Conservation (phyloP, 1,284 basidiomycete species). For the Ceratobasidium sp. region DNA sequence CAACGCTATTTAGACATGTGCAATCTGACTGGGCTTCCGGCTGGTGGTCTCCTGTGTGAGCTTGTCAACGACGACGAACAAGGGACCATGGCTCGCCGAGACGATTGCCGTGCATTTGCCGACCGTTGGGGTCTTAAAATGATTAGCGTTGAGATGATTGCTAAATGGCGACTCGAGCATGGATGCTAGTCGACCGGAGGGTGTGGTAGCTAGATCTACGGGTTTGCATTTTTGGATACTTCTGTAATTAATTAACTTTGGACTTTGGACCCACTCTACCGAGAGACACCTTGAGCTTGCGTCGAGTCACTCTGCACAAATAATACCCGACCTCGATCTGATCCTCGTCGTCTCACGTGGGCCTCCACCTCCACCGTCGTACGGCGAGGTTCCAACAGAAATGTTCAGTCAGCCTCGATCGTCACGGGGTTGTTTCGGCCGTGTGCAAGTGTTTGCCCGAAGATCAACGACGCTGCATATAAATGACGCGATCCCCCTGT, state of each 20-base stretch:
- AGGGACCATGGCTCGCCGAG: slow-evolving; percentile 95
- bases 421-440: neutral
- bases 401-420: slow-evolving; percentile 11
- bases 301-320: neutral
- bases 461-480: slow-evolving; percentile 6
- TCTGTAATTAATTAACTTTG: slow-evolving; percentile 1
- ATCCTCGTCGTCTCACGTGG: neutral
- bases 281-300: neutral
- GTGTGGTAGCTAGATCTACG: neutral
- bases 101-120: slow-evolving; percentile 93
- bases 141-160: slow-evolving; percentile 83
- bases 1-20: slow-evolving; percentile 72
- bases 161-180: slow-evolving; percentile 50
- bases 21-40: slow-evolving; percentile 73
- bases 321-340: slow-evolving; percentile 9
- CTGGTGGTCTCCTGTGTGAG: slow-evolving; percentile 91
- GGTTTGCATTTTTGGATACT: slow-evolving; percentile 16
- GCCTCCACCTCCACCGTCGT: slow-evolving; percentile 28
- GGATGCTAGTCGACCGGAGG: neutral
- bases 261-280: neutral
- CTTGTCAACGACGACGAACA: slow-evolving; percentile 90
- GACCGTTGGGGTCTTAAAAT: slow-evolving; percentile 89
- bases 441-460: neutral
- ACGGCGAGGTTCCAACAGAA: neutral
- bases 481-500: neutral